A percentile compares a stretch with the other conserved stretches of the same genome.
These are phyloP conservation scores for Lactarius akahatsu DNA, from an alignment of 768 basidiomycete species.

Conservation along the genomic window DNA sequence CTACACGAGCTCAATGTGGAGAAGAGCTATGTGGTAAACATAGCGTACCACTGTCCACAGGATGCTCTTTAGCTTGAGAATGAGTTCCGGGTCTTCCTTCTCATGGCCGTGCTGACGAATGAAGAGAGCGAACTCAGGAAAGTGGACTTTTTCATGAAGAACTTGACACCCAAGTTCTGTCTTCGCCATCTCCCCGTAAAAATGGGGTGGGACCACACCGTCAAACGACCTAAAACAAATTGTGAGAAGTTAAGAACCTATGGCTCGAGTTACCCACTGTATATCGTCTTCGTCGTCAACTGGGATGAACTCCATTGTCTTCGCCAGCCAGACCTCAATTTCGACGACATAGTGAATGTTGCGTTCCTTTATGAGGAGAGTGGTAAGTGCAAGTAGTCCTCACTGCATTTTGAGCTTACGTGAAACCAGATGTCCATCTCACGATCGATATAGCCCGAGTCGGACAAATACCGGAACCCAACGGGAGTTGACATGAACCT, in stretches of 20 bases:
- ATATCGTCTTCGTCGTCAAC: conserved; percentile 64
- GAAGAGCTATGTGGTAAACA: neutral
- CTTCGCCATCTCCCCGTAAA: conserved; percentile 97
- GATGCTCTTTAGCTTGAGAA: conserved; percentile 89
- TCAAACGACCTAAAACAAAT: conserved; percentile 60
- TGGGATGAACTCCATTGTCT: conserved; percentile 59
- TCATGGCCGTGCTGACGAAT: conserved; percentile 87
- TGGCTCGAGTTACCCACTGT: conserved; percentile 39
- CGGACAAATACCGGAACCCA: conserved; percentile 90
- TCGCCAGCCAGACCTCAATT: conserved; percentile 87
- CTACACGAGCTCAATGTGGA: conserved; percentile 42
- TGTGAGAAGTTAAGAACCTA: neutral
- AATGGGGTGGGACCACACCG: conserved; percentile 88
- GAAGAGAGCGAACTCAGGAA: conserved; percentile 86
- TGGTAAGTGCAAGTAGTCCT: conserved; percentile 19
- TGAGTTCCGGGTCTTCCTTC: conserved; percentile 76
- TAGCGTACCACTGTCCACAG: conserved; percentile 86
- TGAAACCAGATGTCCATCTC: conserved; percentile 98
- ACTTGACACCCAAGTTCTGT: conserved; percentile 93
- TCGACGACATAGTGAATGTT: conserved; percentile 93
- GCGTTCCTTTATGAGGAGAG: conserved; percentile 60
- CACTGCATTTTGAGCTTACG: conserved; percentile 45
- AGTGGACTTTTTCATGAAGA: conserved; percentile 87
- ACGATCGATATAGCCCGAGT: conserved; percentile 88
- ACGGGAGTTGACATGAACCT: conserved; percentile 95